These are phyloP conservation scores for Lactuca sativa DNA, from an alignment of 129 eudicot species.

Conservation along the genomic window DNA sequence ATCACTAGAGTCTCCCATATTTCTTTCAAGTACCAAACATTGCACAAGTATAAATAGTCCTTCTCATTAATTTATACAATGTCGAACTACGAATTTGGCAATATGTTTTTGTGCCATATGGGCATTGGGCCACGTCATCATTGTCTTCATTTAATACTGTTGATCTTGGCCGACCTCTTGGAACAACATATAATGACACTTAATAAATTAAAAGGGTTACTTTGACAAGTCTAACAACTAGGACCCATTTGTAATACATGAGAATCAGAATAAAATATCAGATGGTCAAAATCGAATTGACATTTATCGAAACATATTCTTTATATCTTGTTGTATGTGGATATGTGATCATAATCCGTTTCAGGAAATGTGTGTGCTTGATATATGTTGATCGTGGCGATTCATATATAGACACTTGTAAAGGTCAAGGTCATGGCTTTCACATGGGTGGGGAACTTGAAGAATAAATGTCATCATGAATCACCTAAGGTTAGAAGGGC, in stretches of 20 bases:
- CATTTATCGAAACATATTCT: background rate
- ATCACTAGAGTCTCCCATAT: too few relatives aligned
- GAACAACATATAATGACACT: background rate
- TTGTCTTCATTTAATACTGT: constrained; percentile 17
- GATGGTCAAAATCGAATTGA: too few relatives aligned
- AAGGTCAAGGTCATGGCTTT: background rate
- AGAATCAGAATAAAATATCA: background rate
- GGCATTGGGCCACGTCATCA: constrained; percentile 8
- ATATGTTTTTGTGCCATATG: background rate
- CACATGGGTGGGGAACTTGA: background rate
- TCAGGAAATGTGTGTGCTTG: background rate
- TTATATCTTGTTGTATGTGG: background rate
- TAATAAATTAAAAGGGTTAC: background rate
- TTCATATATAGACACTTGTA: background rate
- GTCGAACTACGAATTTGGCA: too few relatives aligned
- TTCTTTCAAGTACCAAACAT: too few relatives aligned
- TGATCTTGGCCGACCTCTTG: constrained; percentile 15
- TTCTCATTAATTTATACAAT: too few relatives aligned
- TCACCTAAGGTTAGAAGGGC: background rate
- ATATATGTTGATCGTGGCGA: too few relatives aligned
- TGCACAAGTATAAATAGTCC: too few relatives aligned
- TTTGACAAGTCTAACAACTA: background rate
- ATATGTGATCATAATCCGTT: background rate
- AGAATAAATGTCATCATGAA: background rate
- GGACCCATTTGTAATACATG: background rate